Conservation (phyloP, 176 grass and related monocot species). For the Paspalum vaginatum region DNA sequence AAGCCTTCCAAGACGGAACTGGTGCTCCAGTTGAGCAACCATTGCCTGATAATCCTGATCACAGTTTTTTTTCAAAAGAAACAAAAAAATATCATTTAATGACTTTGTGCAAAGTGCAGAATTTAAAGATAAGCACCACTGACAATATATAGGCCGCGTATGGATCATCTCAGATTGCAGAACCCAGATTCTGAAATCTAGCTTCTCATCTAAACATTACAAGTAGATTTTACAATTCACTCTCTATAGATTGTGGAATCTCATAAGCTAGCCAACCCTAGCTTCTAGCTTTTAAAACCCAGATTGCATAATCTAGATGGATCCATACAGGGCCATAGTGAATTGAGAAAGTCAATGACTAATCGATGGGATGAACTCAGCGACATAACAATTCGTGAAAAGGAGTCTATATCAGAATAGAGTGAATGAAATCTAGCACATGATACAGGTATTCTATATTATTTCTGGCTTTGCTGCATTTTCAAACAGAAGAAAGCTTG, state of each 20-base stretch:
- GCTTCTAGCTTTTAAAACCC: too few relatives aligned
- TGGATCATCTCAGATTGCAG: too few relatives aligned
- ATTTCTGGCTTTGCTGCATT: not conserved
- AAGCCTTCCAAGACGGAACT: constrained; percentile 85
- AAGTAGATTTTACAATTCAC: too few relatives aligned
- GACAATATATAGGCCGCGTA: too few relatives aligned
- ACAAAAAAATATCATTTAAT: constrained; percentile 28
- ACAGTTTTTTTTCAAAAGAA: not conserved
- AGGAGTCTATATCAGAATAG: constrained; percentile 13
- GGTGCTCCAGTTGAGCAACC: constrained; percentile 96
- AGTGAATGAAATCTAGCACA: constrained; percentile 15
- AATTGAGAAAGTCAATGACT: constrained; percentile 20
- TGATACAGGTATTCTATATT: constrained; percentile 14
- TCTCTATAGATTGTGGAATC: too few relatives aligned
- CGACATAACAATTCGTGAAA: not conserved
- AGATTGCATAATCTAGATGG: too few relatives aligned
- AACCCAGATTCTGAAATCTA: too few relatives aligned
- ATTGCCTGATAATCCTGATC: constrained; percentile 96
- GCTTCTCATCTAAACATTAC: too few relatives aligned
- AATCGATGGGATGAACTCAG: constrained; percentile 14
- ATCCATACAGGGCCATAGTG: too few relatives aligned
- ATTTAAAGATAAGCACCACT: constrained; percentile 32
- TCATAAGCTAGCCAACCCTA: too few relatives aligned
- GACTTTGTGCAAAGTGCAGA: constrained; percentile 22
- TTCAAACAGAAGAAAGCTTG: constrained; percentile 19